These are phyloP conservation scores for Eucommia ulmoides DNA, from an alignment of 257 asterid species.

Conservation along the genomic window DNA sequence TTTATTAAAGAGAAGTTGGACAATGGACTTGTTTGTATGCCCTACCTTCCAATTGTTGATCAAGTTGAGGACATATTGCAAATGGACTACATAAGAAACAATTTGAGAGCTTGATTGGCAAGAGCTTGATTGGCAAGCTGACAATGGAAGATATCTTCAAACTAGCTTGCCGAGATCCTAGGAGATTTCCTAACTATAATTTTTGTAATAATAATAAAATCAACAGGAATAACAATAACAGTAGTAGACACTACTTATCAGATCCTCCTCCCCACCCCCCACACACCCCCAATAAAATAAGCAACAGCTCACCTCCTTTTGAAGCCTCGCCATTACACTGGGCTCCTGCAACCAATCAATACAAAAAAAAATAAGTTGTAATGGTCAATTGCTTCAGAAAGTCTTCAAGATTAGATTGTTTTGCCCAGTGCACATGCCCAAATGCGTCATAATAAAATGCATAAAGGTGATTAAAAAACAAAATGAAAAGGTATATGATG, in stretches of 20 bases:
- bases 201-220: no score
- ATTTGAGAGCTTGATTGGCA: background rate
- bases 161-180: background rate
- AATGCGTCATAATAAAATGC: no score
- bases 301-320: slow-evolving; percentile 56
- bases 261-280: no score
- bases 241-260: background rate
- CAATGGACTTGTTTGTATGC: background rate
- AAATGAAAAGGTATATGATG: no score
- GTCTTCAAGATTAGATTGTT: no score
- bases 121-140: background rate
- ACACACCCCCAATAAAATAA: background rate
- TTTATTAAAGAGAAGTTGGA: background rate
- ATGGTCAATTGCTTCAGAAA: no score
- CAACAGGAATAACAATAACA: slow-evolving; percentile 10
- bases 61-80: background rate
- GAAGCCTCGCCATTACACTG: slow-evolving; percentile 79
- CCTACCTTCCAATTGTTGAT: background rate
- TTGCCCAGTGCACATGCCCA: no score
- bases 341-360: slow-evolving; percentile 57
- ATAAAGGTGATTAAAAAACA: no score
- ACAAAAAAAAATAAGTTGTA: slow-evolving; percentile 2
- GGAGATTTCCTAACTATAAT: no score
- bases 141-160: background rate
- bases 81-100: no score